Evolutionary conservation across 192 early-diverging fungal species (phyloP), one percentile per base, ranked within the genome.

Genomic region (Backusella tuberculispora): DNA sequence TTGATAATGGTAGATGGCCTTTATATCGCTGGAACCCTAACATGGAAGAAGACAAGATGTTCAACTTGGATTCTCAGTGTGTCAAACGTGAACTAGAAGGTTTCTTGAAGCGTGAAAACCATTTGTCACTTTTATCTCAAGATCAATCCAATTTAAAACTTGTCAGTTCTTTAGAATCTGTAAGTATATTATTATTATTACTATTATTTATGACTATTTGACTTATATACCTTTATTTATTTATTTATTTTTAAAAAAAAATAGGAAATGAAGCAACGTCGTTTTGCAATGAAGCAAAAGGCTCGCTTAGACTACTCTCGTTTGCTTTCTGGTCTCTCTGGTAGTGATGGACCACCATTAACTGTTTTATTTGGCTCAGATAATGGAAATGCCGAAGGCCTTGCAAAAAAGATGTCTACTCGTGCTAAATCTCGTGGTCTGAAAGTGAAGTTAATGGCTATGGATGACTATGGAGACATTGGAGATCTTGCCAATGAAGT

Each of bases 1-100:
- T 98, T 50, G 96, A 98, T 74, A 88, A 81, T 60, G 96, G 95
- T 15, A 88, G 91, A 72, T 97, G 95, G 94, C 93, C 97, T n/a
- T 83, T 98, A 48, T 97, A 96, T 86, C 89, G 96, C 74, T 98
- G 94, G 93, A 92, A 94, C 75, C 95, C 96, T 63, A 69, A 78
- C 5, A 50, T 86, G 38, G 84, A 87, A 8, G 81, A 84, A 34
- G 78, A 89, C 63, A 88, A 88, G 66, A 83, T 84, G 41, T 92
- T 95, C 76, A 69, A 75, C 14, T 76, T 90, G 46, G 91, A 90
- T 85, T 94, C 93, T 77, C 83, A 90, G 77, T 87, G 91, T 76
- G 82, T 95, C 86, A 92, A 89, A 77, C 83, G 83, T 29, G 91
- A 94, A 69, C 74, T 98, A 24, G 80, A 90, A 70, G 85, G 87